phyloP scores from a whole-genome alignment of 1,139 yeast species.

The Lizanozyma gosingica region DNA sequence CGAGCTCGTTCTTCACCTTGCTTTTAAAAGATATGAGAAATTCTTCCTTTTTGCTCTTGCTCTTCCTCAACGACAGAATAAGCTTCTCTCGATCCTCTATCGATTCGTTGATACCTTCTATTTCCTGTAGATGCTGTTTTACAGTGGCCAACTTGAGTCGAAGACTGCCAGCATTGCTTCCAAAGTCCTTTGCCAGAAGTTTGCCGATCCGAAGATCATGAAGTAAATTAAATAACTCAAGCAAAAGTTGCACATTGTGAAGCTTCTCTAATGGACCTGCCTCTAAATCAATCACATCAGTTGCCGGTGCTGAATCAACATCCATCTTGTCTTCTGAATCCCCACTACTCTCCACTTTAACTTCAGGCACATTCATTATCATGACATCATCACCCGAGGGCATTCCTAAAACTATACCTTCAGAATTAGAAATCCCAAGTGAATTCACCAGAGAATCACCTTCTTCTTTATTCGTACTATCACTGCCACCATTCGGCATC shows the following conservation, averaged over 20 bases:
- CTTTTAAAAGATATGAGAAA: conserved; percentile 12
- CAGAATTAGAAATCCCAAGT: not conserved
- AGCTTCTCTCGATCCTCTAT: conserved; percentile 19
- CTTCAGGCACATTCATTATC: not conserved
- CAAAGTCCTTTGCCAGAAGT: conserved; percentile 36
- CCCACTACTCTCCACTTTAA: not conserved
- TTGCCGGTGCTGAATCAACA: conserved; percentile 1
- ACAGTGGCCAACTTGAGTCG: conserved; percentile 28
- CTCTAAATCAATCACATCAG: not conserved
- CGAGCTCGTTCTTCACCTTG: conserved; percentile 6
- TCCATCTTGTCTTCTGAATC: conserved; percentile 3
- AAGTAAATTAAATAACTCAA: conserved; percentile 29
- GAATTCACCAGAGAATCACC: not conserved
- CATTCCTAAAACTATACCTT: not conserved
- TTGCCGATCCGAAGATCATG: conserved; percentile 28
- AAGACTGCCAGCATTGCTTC: conserved; percentile 34
- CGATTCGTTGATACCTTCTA: conserved; percentile 33
- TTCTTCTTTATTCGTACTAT: not conserved
- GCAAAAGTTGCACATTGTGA: conserved; percentile 24
- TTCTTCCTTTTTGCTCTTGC: conserved; percentile 18
- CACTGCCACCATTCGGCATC: not conserved
- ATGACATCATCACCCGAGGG: conserved; percentile 1
- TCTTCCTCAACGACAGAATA: conserved; percentile 18
- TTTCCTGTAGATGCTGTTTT: conserved; percentile 22
- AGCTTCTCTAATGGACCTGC: conserved; percentile 20